Conservation (phyloP, 768 basidiomycete genomes). For the Tulasnella sp. region DNA sequence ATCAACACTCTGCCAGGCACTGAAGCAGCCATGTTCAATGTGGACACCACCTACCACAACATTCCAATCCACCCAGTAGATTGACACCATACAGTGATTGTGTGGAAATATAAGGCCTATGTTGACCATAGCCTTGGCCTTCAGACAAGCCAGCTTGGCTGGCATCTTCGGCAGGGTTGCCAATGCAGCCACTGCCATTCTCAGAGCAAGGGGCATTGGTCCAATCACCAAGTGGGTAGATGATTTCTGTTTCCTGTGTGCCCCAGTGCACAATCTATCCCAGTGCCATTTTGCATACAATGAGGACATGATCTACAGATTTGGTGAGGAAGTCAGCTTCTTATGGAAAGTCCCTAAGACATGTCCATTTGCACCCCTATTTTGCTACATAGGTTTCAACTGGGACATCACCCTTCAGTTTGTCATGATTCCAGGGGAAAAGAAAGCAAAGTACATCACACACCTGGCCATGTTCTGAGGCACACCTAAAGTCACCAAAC, state of each 20-base stretch:
- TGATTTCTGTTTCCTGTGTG: conserved; percentile 29
- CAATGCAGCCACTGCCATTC: conserved; percentile 28
- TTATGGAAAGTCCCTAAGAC: conserved; percentile 31
- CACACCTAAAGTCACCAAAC: conserved; percentile 12
- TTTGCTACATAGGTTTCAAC: conserved; percentile 32
- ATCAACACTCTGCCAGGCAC: conserved; percentile 28
- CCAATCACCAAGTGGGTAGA: conserved; percentile 33
- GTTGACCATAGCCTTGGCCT: conserved; percentile 29
- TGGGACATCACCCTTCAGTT: conserved; percentile 29
- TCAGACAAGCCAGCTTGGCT: conserved; percentile 26
- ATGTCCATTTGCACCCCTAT: conserved; percentile 22
- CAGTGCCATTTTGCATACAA: conserved; percentile 16
- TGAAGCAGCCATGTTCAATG: conserved; percentile 31
- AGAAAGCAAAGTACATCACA: conserved; percentile 26
- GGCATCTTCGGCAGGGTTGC: conserved; percentile 29
- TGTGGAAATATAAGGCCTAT: conserved; percentile 23
- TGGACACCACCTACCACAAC: conserved; percentile 30
- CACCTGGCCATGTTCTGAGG: conserved; percentile 22
- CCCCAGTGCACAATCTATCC: conserved; percentile 14
- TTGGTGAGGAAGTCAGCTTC: conserved; percentile 27
- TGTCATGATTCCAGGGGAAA: conserved; percentile 28
- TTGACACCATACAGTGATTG: conserved; percentile 24
- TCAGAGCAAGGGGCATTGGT: conserved; percentile 17
- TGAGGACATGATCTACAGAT: conserved; percentile 25
- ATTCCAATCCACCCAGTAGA: conserved; percentile 28